phyloP scores from a whole-genome alignment of 2,329 filamentous ascomycete species.

The Aspergillus carbonarius region DNA sequence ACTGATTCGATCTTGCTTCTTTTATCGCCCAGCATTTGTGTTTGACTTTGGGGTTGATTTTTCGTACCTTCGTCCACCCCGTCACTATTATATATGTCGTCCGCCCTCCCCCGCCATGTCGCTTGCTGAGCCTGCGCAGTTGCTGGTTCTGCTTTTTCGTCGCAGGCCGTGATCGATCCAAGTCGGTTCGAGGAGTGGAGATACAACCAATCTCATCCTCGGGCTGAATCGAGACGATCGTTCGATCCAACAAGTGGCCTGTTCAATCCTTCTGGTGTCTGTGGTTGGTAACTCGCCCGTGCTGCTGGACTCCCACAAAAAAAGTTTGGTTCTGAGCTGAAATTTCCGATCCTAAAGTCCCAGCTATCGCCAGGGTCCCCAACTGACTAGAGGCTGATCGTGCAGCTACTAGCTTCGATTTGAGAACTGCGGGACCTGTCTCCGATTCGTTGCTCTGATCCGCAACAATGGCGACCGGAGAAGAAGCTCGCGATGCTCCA shows the following conservation, averaged over 20 bases:
- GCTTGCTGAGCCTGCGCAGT: background rate
- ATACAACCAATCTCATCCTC: background rate
- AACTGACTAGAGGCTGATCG: background rate
- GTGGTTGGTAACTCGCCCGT: background rate
- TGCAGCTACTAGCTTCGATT: background rate
- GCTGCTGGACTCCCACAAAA: background rate
- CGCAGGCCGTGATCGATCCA: constrained; percentile 1
- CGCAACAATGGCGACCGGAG: constrained; percentile 5
- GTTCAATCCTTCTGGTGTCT: background rate
- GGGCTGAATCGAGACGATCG: background rate
- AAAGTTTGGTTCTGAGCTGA: background rate
- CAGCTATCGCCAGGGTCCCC: background rate
- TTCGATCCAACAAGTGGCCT: background rate
- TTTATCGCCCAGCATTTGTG: background rate
- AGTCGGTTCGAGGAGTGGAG: background rate
- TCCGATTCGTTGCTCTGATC: background rate
- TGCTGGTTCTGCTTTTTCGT: constrained; percentile 5
- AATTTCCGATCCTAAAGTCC: background rate
- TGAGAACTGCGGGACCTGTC: background rate
- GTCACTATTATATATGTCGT: background rate
- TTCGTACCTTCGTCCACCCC: background rate
- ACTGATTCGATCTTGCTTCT: background rate
- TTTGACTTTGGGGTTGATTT: background rate
- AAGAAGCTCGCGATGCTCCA: background rate
- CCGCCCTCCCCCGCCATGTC: background rate